phyloP scores from a whole-genome alignment of 495 filamentous ascomycete genomes.

The Xylaria castorea region DNA sequence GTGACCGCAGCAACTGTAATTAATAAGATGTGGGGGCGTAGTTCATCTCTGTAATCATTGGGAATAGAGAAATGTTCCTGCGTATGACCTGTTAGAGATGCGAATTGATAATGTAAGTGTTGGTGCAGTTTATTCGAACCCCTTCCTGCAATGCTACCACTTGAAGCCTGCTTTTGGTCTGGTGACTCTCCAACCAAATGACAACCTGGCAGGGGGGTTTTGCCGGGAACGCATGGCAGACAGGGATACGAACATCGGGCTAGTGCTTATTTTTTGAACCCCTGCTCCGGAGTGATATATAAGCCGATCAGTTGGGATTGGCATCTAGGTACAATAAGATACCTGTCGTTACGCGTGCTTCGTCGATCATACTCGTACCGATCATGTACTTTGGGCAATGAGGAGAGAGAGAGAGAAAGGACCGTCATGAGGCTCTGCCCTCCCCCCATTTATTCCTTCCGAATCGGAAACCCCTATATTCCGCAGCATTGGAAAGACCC shows the following conservation, averaged over 20 bases:
- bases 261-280: slow-evolving; percentile 40
- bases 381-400: neutral
- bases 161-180: slow-evolving; percentile 16
- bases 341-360: slow-evolving; percentile 27
- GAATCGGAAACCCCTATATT: slow-evolving; percentile 20
- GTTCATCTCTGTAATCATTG: neutral
- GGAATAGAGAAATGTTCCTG: slow-evolving; percentile 1
- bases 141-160: slow-evolving; percentile 16
- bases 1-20: neutral
- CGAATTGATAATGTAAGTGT: neutral
- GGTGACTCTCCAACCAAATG: slow-evolving; percentile 11
- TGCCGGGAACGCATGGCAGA: slow-evolving; percentile 29
- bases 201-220: slow-evolving; percentile 21
- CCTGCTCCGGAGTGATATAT: slow-evolving; percentile 41
- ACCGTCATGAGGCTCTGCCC: slow-evolving; percentile 24
- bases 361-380: neutral
- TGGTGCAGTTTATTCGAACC: neutral
- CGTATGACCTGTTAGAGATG: neutral
- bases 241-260: slow-evolving; percentile 23
- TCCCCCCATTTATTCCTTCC: neutral
- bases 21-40: neutral
- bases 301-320: slow-evolving; percentile 35
- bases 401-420: neutral
- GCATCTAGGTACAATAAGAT: slow-evolving; percentile 31
- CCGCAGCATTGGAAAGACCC: slow-evolving; percentile 10